Percentiles rank a stretch among this genome's conserved stretches.
Evolutionary conservation across 2,329 filamentous ascomycete species (phyloP).

Genomic region (Orbilia ellipsospora): DNA sequence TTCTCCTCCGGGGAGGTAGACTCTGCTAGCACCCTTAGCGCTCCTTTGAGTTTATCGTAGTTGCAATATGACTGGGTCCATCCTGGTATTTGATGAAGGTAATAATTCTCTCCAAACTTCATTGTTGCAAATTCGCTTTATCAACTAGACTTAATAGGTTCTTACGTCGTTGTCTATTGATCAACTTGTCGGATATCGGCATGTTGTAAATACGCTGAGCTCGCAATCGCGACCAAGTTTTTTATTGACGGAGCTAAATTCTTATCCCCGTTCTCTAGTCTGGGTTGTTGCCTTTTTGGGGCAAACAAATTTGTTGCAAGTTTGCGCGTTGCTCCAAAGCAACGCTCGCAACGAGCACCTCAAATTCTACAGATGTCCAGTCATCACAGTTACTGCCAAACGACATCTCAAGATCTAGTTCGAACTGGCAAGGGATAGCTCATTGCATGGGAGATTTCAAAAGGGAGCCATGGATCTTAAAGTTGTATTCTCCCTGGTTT

Average conservation of each 20-base stretch:
- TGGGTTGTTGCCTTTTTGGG: background rate
- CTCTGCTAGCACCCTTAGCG: background rate
- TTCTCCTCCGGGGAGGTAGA: background rate
- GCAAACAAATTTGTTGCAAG: background rate
- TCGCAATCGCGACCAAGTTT: no score
- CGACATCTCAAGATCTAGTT: no score
- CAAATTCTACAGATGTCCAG: no score
- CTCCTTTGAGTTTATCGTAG: background rate
- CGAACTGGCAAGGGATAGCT: background rate
- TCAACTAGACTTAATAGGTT: no score
- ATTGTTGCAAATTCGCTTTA: background rate
- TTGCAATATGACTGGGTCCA: conserved; percentile 5
- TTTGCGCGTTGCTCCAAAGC: no score
- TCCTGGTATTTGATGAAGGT: background rate
- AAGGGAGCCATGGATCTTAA: background rate
- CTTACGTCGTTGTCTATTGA: background rate
- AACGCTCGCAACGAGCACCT: no score
- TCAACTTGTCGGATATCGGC: background rate
- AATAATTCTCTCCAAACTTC: background rate
- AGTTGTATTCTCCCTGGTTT: background rate
- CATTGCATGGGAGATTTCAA: background rate
- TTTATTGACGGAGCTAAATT: no score
- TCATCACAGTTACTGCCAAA: no score
- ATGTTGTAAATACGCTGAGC: no score
- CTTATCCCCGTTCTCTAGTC: background rate